Percentiles rank a stretch among this genome's conserved stretches.
Evolutionary conservation across 192 early-diverging fungal genomes (phyloP).

Genomic region (Entomortierella chlamydospora): DNA sequence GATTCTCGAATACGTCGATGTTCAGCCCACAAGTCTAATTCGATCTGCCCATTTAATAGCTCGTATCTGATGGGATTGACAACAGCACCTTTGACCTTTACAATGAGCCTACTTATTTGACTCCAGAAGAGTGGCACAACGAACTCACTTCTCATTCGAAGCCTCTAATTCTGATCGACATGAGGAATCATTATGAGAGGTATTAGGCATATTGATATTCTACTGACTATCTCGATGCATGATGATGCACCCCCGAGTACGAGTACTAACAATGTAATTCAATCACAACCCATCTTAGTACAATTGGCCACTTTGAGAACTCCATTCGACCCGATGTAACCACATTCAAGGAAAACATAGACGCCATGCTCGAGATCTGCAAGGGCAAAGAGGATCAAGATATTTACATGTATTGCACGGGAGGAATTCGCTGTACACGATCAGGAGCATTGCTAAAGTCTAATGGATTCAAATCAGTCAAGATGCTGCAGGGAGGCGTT

Average conservation of each 20-base stretch:
- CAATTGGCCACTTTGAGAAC: conserved; percentile 78
- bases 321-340: conserved; percentile 77
- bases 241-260: no score
- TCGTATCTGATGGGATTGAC: conserved; percentile 70
- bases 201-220: conserved; percentile 14
- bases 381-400: conserved; percentile 65
- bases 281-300: conserved; percentile 31
- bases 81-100: conserved; percentile 64
- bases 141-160: conserved; percentile 60
- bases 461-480: conserved; percentile 72
- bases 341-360: conserved; percentile 78
- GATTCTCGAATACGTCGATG: no score
- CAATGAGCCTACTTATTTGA: conserved; percentile 74
- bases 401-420: conserved; percentile 88
- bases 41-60: no score
- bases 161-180: conserved; percentile 73
- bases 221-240: no score
- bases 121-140: conserved; percentile 75
- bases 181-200: conserved; percentile 86
- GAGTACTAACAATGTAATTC: no score
- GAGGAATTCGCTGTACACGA: conserved; percentile 84
- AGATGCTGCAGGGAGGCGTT: conserved; percentile 78
- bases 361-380: conserved; percentile 71
- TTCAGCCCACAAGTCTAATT: no score
- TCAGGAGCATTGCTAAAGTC: conserved; percentile 81